Conservation (phyloP, 495 filamentous ascomycete genomes). For the Penicillium mononematosum region DNA sequence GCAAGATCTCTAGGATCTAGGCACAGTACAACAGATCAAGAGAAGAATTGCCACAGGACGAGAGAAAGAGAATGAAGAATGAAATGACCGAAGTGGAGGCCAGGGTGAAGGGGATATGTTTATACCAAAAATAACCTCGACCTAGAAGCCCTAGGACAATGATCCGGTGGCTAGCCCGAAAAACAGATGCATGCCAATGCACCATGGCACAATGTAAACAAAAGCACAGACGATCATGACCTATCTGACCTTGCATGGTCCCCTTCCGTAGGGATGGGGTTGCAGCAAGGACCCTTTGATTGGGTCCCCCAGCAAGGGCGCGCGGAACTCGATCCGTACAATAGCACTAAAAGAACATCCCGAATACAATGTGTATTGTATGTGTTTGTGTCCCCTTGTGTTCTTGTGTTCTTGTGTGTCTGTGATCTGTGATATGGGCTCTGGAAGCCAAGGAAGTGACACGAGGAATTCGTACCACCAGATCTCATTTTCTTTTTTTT, state of each 20-base stretch:
- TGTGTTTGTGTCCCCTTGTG: neutral
- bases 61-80: slow-evolving; percentile 13
- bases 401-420: neutral
- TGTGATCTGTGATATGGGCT: neutral
- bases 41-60: slow-evolving; percentile 17
- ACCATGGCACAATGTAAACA: slow-evolving; percentile 44
- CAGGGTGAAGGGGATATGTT: slow-evolving; percentile 42
- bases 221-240: slow-evolving; percentile 42
- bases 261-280: slow-evolving; percentile 43
- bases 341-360: neutral
- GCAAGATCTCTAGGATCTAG: slow-evolving; percentile 6
- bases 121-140: slow-evolving; percentile 40
- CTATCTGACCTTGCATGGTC: slow-evolving; percentile 49
- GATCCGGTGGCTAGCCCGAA: slow-evolving; percentile 23
- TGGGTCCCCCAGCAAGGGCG: slow-evolving; percentile 41
- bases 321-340: slow-evolving; percentile 23
- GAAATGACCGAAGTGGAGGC: slow-evolving; percentile 12
- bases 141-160: slow-evolving; percentile 8
- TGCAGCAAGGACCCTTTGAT: slow-evolving; percentile 43
- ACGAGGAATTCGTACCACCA: neutral
- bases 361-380: neutral
- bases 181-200: slow-evolving; percentile 45
- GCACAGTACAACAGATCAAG: slow-evolving; percentile 6
- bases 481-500: neutral
- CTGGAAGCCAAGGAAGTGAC: neutral